phyloP scores from a whole-genome alignment of 1,284 basidiomycete species.

The Stereum hirsutum region DNA sequence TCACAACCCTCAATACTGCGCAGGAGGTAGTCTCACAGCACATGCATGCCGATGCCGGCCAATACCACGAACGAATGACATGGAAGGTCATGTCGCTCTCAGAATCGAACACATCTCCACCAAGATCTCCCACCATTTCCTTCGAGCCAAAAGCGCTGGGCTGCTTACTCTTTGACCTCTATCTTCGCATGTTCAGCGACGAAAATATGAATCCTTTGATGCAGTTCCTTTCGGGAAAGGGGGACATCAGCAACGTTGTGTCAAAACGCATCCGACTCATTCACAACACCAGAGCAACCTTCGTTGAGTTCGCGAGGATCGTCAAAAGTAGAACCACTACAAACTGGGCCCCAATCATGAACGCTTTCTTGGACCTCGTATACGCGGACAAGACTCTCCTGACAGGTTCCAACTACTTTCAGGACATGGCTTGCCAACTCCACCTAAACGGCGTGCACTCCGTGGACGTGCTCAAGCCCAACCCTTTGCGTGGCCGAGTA shows the following conservation, averaged over 20 bases:
- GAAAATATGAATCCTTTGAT: slow-evolving; percentile 21
- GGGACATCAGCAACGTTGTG: slow-evolving; percentile 5
- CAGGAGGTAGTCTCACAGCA: slow-evolving; percentile 27
- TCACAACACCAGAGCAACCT: slow-evolving; percentile 36
- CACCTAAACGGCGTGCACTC: slow-evolving; percentile 24
- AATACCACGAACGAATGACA: slow-evolving; percentile 31
- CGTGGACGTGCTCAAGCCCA: background rate
- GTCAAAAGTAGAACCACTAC: slow-evolving; percentile 20
- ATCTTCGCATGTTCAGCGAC: slow-evolving; percentile 35
- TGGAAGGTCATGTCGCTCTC: slow-evolving; percentile 30
- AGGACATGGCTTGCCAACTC: slow-evolving; percentile 26
- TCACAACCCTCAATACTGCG: slow-evolving; percentile 30
- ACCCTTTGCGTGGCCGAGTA: slow-evolving; percentile 9
- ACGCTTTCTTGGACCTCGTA: slow-evolving; percentile 17
- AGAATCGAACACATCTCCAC: slow-evolving; percentile 11
- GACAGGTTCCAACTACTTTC: slow-evolving; percentile 23
- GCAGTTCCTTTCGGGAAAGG: slow-evolving; percentile 7
- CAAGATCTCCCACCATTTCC: slow-evolving; percentile 9
- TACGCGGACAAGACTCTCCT: slow-evolving; percentile 16
- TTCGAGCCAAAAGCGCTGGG: slow-evolving; percentile 27
- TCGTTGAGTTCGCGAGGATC: slow-evolving; percentile 29
- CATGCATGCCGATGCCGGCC: slow-evolving; percentile 8
- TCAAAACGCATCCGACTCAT: slow-evolving; percentile 19
- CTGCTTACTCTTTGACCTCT: slow-evolving; percentile 34
- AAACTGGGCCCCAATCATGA: slow-evolving; percentile 22